Percentiles rank a stretch among this genome's conserved stretches.
Conservation (phyloP, 768 basidiomycete genomes). For the Kwoniella dendrophila region DNA sequence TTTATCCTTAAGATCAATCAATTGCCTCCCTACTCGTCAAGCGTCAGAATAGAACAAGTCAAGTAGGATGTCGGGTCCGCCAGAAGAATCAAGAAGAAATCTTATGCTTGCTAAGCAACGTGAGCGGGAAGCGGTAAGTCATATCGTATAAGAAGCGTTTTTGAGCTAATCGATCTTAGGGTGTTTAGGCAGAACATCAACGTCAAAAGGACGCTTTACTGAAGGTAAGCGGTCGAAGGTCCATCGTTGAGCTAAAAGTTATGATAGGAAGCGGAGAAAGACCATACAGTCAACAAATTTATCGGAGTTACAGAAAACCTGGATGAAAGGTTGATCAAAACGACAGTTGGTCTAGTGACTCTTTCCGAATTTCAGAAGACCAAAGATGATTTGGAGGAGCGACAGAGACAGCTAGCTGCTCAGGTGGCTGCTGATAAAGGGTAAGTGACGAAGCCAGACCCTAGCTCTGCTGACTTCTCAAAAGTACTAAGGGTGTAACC, state of each 20-base stretch:
- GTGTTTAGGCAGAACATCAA: constrained; percentile 46
- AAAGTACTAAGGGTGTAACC: constrained; percentile 36
- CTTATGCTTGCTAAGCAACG: constrained; percentile 77
- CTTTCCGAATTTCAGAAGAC: constrained; percentile 91
- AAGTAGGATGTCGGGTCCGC: constrained; percentile 19
- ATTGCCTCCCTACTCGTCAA: too few relatives aligned
- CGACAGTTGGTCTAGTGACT: constrained; percentile 85
- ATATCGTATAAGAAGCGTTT: constrained; percentile 59
- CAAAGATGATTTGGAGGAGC: constrained; percentile 85
- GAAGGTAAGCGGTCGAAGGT: constrained; percentile 8
- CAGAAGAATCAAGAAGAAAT: constrained; percentile 32
- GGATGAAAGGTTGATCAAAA: constrained; percentile 88
- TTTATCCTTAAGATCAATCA: too few relatives aligned
- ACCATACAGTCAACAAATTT: constrained; percentile 82
- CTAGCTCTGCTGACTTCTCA: neutral
- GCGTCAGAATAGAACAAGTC: neutral
- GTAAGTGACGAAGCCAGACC: constrained; percentile 12
- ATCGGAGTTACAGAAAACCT: constrained; percentile 92
- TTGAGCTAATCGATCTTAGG: constrained; percentile 69
- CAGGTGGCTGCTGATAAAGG: constrained; percentile 60
- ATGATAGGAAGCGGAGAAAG: constrained; percentile 78
- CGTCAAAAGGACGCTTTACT: constrained; percentile 41
- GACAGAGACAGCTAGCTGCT: constrained; percentile 85
- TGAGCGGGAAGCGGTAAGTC: constrained; percentile 58
- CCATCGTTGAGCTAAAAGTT: neutral